Percentiles rank a stretch among this genome's conserved stretches.
Conservation (phyloP, 1,284 basidiomycete species). For the Apiotrichum brassicae region DNA sequence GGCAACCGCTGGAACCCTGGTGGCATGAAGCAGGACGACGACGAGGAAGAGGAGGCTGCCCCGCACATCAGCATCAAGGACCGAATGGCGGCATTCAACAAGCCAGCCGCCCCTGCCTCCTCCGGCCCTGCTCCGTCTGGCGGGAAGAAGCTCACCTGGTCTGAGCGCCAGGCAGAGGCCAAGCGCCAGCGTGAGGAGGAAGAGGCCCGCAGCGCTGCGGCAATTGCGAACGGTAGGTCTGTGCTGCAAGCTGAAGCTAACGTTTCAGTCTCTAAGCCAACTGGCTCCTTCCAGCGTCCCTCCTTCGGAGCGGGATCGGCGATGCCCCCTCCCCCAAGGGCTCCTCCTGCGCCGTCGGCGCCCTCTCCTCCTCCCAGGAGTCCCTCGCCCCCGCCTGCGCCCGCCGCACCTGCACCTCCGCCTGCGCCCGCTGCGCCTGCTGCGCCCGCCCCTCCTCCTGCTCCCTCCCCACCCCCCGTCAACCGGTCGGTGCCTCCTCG, state of each 20-base stretch:
- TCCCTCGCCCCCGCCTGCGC: constrained; percentile 42
- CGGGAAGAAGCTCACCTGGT: constrained; percentile 78
- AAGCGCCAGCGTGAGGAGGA: constrained; percentile 80
- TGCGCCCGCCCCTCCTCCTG: constrained; percentile 4
- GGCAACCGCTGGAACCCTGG: constrained; percentile 67
- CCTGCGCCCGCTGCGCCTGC: constrained; percentile 19
- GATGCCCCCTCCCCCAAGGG: constrained; percentile 8
- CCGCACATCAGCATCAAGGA: constrained; percentile 30
- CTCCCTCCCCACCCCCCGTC: background rate
- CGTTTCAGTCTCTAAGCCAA: background rate
- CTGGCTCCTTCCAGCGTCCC: constrained; percentile 10
- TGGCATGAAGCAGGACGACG: constrained; percentile 31
- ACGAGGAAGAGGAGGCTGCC: constrained; percentile 35
- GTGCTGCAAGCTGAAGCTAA: background rate
- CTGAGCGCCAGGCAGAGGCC: constrained; percentile 75
- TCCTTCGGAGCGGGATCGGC: constrained; percentile 14
- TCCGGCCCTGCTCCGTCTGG: constrained; percentile 18
- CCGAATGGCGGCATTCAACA: constrained; percentile 37
- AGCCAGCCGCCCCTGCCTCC: constrained; percentile 9
- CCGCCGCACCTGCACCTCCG: constrained; percentile 23
- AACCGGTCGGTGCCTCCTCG: constrained; percentile 25
- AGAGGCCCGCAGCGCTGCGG: constrained; percentile 61
- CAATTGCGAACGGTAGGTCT: constrained; percentile 36
- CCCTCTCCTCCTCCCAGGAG: constrained; percentile 19
- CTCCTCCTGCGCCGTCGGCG: constrained; percentile 10